phyloP scores from a whole-genome alignment of 2,329 filamentous ascomycete species.

The Beauveria sp. region DNA sequence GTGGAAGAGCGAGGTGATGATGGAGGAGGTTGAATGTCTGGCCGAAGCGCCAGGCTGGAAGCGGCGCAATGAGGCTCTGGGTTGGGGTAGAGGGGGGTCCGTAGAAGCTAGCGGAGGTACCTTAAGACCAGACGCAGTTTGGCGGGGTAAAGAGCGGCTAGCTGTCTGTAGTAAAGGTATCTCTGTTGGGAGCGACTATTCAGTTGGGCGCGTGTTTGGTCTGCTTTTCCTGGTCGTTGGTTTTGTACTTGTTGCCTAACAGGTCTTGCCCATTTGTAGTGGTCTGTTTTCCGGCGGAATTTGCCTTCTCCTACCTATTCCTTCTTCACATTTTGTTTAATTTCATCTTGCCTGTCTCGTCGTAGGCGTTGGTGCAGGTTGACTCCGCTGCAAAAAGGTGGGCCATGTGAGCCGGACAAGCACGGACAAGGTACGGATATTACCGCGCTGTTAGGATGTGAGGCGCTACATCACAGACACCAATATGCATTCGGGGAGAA shows the following conservation, averaged over 20 bases:
- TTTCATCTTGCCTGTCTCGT: no score
- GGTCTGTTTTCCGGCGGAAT: no score
- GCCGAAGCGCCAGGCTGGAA: conserved; percentile 1
- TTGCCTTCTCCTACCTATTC: no score
- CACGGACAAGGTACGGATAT: no score
- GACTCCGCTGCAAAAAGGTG: neutral
- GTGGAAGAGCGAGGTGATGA: neutral
- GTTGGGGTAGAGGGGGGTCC: neutral
- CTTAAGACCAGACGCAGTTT: neutral
- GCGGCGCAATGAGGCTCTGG: conserved; percentile 2
- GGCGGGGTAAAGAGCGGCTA: neutral
- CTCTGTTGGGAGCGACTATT: neutral
- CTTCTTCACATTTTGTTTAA: no score
- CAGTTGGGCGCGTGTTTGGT: neutral
- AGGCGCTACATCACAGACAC: no score
- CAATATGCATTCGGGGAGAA: no score
- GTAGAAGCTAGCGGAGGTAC: neutral
- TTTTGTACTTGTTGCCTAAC: no score
- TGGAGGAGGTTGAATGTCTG: conserved; percentile 1
- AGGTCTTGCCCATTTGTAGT: no score
- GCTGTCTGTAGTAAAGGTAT: neutral
- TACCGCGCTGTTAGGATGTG: neutral
- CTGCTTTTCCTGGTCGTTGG: neutral
- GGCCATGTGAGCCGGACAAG: neutral
- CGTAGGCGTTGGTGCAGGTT: no score